These are phyloP conservation scores for Aristolochia californica DNA, from an alignment of 164 flowering plant species.

Conservation along the genomic window DNA sequence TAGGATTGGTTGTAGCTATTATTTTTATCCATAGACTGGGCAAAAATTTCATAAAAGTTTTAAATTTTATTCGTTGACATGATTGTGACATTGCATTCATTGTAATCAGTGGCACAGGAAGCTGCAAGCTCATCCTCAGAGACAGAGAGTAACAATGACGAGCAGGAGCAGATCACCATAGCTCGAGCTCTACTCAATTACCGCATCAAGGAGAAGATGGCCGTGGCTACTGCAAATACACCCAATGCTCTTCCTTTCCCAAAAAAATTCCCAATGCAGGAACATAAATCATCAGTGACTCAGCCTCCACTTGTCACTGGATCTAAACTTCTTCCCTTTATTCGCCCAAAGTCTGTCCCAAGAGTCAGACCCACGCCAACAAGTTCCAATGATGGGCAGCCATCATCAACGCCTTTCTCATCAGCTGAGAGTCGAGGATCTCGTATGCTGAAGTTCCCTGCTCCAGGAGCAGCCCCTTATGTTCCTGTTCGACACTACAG, in stretches of 20 bases:
- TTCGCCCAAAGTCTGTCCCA: slow-evolving; percentile 44
- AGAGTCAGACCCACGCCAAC: slow-evolving; percentile 23
- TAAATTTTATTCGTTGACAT: too few species aligned
- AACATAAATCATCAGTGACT: slow-evolving; percentile 47
- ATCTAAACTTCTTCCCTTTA: slow-evolving; percentile 78
- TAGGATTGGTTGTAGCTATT: too few species aligned
- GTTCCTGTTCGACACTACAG: slow-evolving; percentile 50
- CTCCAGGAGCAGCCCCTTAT: slow-evolving; percentile 60
- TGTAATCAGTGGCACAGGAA: slow-evolving; percentile 64
- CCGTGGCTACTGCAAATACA: slow-evolving; percentile 24
- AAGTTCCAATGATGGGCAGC: slow-evolving; percentile 12
- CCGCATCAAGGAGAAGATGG: slow-evolving; percentile 58
- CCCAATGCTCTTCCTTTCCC: slow-evolving; percentile 38
- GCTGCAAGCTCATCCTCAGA: slow-evolving; percentile 55
- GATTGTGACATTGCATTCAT: not conserved
- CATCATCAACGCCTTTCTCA: slow-evolving; percentile 13
- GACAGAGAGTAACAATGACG: slow-evolving; percentile 49
- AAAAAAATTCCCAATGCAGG: slow-evolving; percentile 38
- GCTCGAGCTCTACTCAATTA: slow-evolving; percentile 79
- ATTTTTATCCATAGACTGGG: too few species aligned
- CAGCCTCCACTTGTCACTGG: slow-evolving; percentile 50
- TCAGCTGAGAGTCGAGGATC: slow-evolving; percentile 25
- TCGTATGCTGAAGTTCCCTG: slow-evolving; percentile 46
- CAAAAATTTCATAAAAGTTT: too few species aligned
- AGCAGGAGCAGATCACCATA: slow-evolving; percentile 80